Conservation (phyloP, 768 basidiomycete genomes). For the Tephrocybe sp. region DNA sequence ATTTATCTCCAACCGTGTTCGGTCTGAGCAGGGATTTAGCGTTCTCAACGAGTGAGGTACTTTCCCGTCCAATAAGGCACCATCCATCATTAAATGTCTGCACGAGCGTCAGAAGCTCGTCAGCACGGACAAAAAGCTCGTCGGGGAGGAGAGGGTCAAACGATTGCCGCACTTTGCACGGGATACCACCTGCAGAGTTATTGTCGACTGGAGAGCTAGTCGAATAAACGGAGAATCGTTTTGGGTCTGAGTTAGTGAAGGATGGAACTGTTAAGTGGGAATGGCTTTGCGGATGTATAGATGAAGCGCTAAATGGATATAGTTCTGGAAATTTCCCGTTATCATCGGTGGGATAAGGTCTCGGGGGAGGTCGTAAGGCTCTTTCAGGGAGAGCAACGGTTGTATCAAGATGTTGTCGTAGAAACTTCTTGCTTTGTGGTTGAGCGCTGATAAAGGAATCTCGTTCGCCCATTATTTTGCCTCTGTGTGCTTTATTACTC, state of each 20-base stretch:
- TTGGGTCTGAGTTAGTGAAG: conserved; percentile 16
- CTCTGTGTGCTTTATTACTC: no score
- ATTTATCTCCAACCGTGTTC: conserved; percentile 25
- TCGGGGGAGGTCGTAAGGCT: no score
- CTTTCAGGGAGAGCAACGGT: no score
- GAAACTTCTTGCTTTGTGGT: no score
- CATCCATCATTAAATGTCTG: conserved; percentile 79
- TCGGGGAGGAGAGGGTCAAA: conserved; percentile 75
- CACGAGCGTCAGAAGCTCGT: conserved; percentile 63
- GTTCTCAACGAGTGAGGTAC: conserved; percentile 25
- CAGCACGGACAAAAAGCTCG: conserved; percentile 58
- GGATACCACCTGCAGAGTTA: conserved; percentile 30
- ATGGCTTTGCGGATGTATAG: no score
- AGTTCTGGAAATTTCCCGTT: no score
- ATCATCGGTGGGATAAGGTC: no score
- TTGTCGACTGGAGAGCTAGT: conserved; percentile 34
- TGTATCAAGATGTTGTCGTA: no score
- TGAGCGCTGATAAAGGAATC: no score
- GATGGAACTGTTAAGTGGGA: no score
- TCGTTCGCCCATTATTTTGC: no score
- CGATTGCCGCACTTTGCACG: conserved; percentile 60
- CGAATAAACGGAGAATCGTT: conserved; percentile 41
- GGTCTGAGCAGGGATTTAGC: conserved; percentile 43
- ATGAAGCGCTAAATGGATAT: no score
- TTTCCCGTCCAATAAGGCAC: conserved; percentile 69